phyloP scores from a whole-genome alignment of 768 basidiomycete species.

The Piloderma croceum region DNA sequence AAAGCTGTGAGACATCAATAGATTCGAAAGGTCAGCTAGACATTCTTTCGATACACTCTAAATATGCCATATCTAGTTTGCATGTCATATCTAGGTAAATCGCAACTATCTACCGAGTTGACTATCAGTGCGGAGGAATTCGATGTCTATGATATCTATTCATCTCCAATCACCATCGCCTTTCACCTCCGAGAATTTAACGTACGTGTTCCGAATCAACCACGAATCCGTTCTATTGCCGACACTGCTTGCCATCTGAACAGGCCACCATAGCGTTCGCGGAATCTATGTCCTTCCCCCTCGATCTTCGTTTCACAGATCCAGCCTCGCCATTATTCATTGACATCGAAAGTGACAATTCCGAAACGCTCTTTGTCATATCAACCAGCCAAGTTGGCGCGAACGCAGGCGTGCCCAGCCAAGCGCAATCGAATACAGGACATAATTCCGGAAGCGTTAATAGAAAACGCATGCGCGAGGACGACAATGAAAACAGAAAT shows the following conservation, averaged over 20 bases:
- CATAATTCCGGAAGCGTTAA: conserved; percentile 18
- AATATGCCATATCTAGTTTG: no score
- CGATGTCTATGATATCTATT: conserved; percentile 64
- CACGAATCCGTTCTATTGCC: conserved; percentile 3
- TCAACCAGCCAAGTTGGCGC: conserved; percentile 64
- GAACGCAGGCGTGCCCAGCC: conserved; percentile 21
- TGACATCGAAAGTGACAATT: conserved; percentile 63
- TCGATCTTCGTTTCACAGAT: conserved; percentile 74
- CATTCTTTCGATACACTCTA: background rate
- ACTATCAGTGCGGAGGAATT: conserved; percentile 77
- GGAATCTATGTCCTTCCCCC: conserved; percentile 57
- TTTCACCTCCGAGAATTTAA: conserved; percentile 85
- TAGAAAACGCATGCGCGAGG: conserved; percentile 40
- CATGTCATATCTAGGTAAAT: conserved; percentile 36
- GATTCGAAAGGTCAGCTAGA: conserved; percentile 53
- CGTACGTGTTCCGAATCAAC: conserved; percentile 42
- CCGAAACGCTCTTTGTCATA: conserved; percentile 67
- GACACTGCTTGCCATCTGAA: conserved; percentile 2
- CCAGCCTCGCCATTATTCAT: conserved; percentile 72
- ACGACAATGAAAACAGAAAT: conserved; percentile 27
- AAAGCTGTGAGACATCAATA: conserved; percentile 59
- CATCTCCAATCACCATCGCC: conserved; percentile 59
- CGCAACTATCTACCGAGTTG: conserved; percentile 70
- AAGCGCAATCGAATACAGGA: no score
- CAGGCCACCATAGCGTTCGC: conserved; percentile 80